Evolutionary conservation across 805 yeast genomes (phyloP).

Genomic region (Candida golubevii): DNA sequence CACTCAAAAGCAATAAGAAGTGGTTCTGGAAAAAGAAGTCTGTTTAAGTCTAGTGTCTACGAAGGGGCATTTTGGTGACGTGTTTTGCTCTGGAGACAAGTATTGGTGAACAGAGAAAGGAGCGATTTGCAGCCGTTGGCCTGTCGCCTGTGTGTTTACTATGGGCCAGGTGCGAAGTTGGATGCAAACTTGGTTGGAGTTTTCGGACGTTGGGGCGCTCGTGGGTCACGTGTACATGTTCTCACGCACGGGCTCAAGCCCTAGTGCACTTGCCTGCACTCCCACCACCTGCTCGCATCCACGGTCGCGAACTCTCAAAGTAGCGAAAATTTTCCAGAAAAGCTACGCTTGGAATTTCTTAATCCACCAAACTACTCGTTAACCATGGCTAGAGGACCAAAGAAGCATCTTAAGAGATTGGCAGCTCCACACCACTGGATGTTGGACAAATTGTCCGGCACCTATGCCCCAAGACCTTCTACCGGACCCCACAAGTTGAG

Average conservation of each 20-base stretch:
- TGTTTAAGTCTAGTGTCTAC: too few species aligned
- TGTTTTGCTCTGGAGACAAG: too few species aligned
- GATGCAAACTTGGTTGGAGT: too few species aligned
- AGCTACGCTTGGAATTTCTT: not conserved
- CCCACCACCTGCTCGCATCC: not conserved
- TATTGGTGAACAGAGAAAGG: too few species aligned
- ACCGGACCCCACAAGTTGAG: slow-evolving; percentile 99
- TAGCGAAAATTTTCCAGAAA: slow-evolving; percentile 13
- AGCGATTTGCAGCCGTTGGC: too few species aligned
- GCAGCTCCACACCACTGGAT: slow-evolving; percentile 99
- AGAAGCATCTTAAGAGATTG: slow-evolving; percentile 98
- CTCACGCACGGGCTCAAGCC: slow-evolving; percentile 4
- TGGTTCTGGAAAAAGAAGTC: slow-evolving; percentile 25
- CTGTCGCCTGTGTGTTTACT: too few species aligned
- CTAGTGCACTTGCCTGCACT: slow-evolving; percentile 1
- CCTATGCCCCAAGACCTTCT: slow-evolving; percentile 99
- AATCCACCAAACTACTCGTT: slow-evolving; percentile 5
- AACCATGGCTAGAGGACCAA: slow-evolving; percentile 79
- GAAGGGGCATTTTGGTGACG: too few species aligned
- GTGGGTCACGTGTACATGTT: slow-evolving; percentile 2
- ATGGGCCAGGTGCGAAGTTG: not conserved
- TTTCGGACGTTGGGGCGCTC: too few species aligned
- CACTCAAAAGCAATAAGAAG: slow-evolving; percentile 21
- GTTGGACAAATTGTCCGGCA: slow-evolving; percentile 99
- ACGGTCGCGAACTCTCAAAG: slow-evolving; percentile 1